Evolutionary conservation across 139 green algal genomes (phyloP), one percentile per base, ranked within the genome.

Genomic region (Chlamydomonas schloesseri): DNA sequence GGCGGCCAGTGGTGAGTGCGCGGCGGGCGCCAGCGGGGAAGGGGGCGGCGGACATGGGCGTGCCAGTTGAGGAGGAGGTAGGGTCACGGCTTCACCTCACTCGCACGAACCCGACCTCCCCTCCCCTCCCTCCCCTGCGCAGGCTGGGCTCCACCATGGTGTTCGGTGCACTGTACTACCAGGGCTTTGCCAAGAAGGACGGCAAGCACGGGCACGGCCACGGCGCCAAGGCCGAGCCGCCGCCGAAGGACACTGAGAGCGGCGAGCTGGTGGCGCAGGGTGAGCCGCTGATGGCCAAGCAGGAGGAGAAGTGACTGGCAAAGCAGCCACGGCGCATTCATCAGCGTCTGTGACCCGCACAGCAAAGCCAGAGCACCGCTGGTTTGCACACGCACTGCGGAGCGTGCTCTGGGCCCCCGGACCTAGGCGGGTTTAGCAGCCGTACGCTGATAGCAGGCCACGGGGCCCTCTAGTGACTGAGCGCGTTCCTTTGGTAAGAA

Each of bases 101-200:
- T 13, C 42, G 8, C 42, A 50, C 42, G 8, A 5, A 50, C 42
- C 5, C 42, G 8, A 5, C 6, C 42, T 50, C 11, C 34, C 42
- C 29, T 34, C 15, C n/a, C 46, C 29, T 13, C n/a, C n/a, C n/a
- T n/a, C n/a, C n/a, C n/a, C n/a, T n/a, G n/a, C n/a, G 47, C 79
- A 94, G 91, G 88, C 42, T 70, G 33, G 93, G 91, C 81, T 94
- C 92, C 47, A 14, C 71, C 74, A 87, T 96, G 47, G 92, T 95
- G 17, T 94, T 96, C 28, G 90, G 87, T 31, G 70, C 91, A 0
- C 89, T 95, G 34, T 95, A 96, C 90, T 96, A 95, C 86, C 91
- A 96, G 71, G 90, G 84, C 28, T 92, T 93, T 57, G 79, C 84
- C 14, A 91, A 91, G 83, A 93, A 90, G 42, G 57, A 84, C 58